Evolutionary conservation across 768 basidiomycete genomes (phyloP).

Genomic region (Nevesoporus exiguus): DNA sequence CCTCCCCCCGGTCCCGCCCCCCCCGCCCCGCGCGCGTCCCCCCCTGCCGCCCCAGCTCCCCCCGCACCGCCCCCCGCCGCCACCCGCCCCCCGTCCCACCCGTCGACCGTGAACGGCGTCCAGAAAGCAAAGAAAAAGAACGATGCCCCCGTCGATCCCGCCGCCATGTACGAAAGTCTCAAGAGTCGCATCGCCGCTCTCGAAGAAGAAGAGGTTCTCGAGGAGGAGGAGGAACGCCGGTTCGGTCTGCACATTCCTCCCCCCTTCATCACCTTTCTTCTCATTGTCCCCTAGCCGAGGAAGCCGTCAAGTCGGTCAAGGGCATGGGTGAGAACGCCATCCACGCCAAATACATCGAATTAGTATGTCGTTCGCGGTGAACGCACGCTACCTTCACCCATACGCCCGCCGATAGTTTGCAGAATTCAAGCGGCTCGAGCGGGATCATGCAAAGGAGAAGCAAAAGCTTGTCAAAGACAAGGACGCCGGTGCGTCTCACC

Average conservation of each 20-base stretch:
- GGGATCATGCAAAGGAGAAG: constrained; percentile 89
- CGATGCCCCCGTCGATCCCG: constrained; percentile 68
- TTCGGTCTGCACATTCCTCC: constrained; percentile 54
- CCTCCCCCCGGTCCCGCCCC: constrained; percentile 58
- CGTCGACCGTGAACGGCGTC: constrained; percentile 28
- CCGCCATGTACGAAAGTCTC: constrained; percentile 82
- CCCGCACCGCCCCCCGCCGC: constrained; percentile 53
- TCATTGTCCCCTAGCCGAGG: constrained; percentile 58
- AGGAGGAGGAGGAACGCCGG: constrained; percentile 81
- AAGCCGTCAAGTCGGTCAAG: constrained; percentile 82
- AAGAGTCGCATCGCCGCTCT: constrained; percentile 87
- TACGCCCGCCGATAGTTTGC: constrained; percentile 59
- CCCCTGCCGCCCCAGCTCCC: constrained; percentile 39
- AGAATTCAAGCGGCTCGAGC: constrained; percentile 80
- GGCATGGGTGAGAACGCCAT: constrained; percentile 80
- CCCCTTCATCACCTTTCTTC: not conserved
- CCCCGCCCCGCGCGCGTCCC: constrained; percentile 43
- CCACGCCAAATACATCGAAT: constrained; percentile 83
- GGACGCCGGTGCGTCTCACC: constrained; percentile 62
- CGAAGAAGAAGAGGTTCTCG: constrained; percentile 82
- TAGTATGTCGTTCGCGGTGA: constrained; percentile 49
- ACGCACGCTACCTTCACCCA: constrained; percentile 18
- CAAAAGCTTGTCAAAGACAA: constrained; percentile 90
- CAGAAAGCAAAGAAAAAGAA: constrained; percentile 71
- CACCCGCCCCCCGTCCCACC: constrained; percentile 37